Conservation (phyloP, 306 rosid genomes). For the Cyamopsis tetragonoloba region DNA sequence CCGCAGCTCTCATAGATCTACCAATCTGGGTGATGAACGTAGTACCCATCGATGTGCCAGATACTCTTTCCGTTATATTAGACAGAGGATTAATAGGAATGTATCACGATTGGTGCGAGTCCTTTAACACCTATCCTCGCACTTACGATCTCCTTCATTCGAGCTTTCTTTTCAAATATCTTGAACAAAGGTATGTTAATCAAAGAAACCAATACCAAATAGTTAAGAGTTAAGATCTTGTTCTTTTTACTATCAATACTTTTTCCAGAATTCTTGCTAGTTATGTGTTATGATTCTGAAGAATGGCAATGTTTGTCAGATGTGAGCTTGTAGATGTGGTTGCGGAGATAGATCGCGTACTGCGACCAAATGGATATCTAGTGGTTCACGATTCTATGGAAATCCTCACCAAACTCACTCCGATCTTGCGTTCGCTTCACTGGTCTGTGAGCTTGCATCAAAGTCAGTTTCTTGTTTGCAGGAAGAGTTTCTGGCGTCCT, state of each 20-base stretch:
- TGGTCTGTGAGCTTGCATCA: slow-evolving; percentile 60
- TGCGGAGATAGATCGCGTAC: slow-evolving; percentile 75
- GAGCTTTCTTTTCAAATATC: slow-evolving; percentile 61
- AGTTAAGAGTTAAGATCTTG: background rate
- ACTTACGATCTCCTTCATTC: slow-evolving; percentile 85
- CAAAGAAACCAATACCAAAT: background rate
- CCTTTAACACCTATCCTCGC: slow-evolving; percentile 84
- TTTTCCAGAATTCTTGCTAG: background rate
- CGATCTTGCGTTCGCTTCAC: slow-evolving; percentile 69
- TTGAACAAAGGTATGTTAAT: slow-evolving; percentile 55
- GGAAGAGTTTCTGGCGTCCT: slow-evolving; percentile 90
- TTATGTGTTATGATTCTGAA: slow-evolving; percentile 18
- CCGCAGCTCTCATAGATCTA: slow-evolving; percentile 68
- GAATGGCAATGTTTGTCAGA: slow-evolving; percentile 38
- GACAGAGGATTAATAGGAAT: slow-evolving; percentile 87
- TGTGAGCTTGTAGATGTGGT: slow-evolving; percentile 59
- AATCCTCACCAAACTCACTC: slow-evolving; percentile 51
- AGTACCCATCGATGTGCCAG: slow-evolving; percentile 62
- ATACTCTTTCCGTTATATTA: slow-evolving; percentile 61
- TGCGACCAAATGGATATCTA: slow-evolving; percentile 83
- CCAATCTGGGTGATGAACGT: slow-evolving; percentile 96
- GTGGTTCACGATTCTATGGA: slow-evolving; percentile 65
- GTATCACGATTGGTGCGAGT: slow-evolving; percentile 97
- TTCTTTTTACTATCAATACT: slow-evolving; percentile 4
- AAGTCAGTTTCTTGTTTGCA: slow-evolving; percentile 60